A percentile compares a stretch with the other conserved stretches of the same genome.
phyloP scores from a whole-genome alignment of 208 protist species.

The Crithidia brevicula region DNA sequence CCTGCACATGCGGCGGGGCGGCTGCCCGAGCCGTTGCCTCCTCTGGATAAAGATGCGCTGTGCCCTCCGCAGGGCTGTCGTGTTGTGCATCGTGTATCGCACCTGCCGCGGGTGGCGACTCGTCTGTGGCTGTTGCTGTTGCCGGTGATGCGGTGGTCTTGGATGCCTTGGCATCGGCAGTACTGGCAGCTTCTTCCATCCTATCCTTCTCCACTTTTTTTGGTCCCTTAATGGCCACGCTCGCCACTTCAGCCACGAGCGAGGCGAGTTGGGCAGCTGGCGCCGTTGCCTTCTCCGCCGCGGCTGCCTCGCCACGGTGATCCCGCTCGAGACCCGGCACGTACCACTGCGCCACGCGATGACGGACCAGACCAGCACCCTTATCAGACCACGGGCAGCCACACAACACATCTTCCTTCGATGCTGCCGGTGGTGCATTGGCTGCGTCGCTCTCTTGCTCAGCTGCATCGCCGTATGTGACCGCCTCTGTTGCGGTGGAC shows the following conservation, averaged over 20 bases:
- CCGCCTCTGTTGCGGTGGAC: neutral
- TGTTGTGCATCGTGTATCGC: too few relatives aligned
- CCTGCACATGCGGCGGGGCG: too few relatives aligned
- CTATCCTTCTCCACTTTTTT: neutral
- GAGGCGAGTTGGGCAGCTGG: too few relatives aligned
- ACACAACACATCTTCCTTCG: neutral
- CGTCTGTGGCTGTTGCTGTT: neutral
- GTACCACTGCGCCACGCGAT: conserved; percentile 25
- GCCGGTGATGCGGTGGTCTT: too few relatives aligned
- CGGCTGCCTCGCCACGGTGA: neutral
- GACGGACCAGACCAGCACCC: conserved; percentile 10
- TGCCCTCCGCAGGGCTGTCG: too few relatives aligned
- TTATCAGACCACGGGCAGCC: conserved; percentile 10
- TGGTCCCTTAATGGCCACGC: neutral
- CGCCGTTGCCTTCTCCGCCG: too few relatives aligned
- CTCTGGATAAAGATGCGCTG: neutral
- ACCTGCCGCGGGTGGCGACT: too few relatives aligned
- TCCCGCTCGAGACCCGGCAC: conserved; percentile 24
- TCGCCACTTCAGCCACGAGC: conserved; percentile 1
- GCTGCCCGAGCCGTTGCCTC: neutral
- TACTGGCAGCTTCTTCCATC: neutral
- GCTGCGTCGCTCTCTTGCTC: neutral
- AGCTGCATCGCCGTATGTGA: neutral
- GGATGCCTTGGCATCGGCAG: neutral
- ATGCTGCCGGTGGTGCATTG: neutral